Evolutionary conservation across 169 alveolate species (phyloP).

Genomic region (Neospora caninum): DNA sequence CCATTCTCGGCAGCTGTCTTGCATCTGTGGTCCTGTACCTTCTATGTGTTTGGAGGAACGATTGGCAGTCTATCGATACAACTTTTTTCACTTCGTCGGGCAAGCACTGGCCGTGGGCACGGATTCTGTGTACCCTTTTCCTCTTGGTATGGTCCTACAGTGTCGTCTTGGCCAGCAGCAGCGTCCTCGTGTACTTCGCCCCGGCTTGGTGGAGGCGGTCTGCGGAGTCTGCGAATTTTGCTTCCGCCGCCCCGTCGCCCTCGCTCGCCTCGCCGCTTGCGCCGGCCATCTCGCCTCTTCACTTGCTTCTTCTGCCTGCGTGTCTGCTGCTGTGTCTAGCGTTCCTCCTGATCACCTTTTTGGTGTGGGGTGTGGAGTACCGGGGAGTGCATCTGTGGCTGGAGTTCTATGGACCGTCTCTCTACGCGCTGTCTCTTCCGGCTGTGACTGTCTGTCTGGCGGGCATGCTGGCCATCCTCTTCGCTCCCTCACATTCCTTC

Average conservation of each 20-base stretch:
- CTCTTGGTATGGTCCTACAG: neutral
- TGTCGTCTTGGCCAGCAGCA: neutral
- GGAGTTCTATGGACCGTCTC: neutral
- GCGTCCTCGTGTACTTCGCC: neutral
- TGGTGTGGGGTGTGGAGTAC: constrained; percentile 8
- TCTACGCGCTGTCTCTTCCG: neutral
- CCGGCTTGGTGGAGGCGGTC: neutral
- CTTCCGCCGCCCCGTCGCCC: neutral
- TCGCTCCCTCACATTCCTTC: neutral
- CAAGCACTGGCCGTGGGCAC: constrained; percentile 4
- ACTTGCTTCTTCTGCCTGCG: neutral
- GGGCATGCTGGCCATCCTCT: neutral
- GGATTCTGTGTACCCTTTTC: neutral
- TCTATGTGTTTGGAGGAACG: constrained; percentile 17
- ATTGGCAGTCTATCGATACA: constrained; percentile 32
- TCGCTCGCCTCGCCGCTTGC: neutral
- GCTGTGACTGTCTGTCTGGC: neutral
- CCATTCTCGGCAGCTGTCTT: neutral
- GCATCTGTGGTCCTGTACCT: neutral
- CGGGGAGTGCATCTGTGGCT: constrained; percentile 1
- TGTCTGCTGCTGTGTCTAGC: neutral
- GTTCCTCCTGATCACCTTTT: constrained; percentile 5
- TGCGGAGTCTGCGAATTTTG: neutral
- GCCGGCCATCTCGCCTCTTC: neutral
- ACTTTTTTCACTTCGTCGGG: neutral